Base-by-base conservation (phyloP, 306 rosid genomes). In the Mimosa pudica region DNA sequence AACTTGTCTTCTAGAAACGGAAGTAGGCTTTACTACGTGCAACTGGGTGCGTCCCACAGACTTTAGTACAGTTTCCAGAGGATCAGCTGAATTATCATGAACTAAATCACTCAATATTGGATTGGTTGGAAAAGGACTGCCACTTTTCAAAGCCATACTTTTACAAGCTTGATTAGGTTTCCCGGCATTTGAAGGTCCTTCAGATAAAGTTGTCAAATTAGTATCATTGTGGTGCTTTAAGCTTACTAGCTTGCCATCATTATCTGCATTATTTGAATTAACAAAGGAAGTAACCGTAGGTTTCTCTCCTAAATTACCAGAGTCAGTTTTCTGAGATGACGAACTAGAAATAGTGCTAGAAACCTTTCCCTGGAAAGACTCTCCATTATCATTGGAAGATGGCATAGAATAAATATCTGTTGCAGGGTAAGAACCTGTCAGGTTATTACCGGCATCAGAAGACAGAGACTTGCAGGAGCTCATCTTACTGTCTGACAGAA, bases 1-100 rank as follows among this genome's bases (percentile, higher is more conserved):
- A 35, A 95, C 91, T 81, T 87, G 92, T 78, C 98, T 88, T 84
- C 87, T 95, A 46, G 90, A 82, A 85, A 79, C 85, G 72, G 84
- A 79, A 75, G 84, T 71, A 72, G 92, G 81, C 82, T 92, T 95
- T 83, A 85, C 79, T 78, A 87, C 70, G 66, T 71, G 70, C 85
- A 91, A 77, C 82, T 77, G 88, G 78, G 77, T 86, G 70, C 74
- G 81, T 82, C 86, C 86, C 67, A 74, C 84, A 71, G 96, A 83
- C 51, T 91, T 86, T 44, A 92, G 81, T 24, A 89, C 93, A 85
- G 86, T 75, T 80, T 91, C 92, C 61, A 92, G 80, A 3, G 84
- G 86, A 81, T 85, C 88, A 32, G 86, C 85, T 78, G 81, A 90
- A 73, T 85, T 70, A 82, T 80, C 86, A 77, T 48, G 73, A 77